phyloP scores from a whole-genome alignment of 257 asterid species.

The Nicotiana knightiana region DNA sequence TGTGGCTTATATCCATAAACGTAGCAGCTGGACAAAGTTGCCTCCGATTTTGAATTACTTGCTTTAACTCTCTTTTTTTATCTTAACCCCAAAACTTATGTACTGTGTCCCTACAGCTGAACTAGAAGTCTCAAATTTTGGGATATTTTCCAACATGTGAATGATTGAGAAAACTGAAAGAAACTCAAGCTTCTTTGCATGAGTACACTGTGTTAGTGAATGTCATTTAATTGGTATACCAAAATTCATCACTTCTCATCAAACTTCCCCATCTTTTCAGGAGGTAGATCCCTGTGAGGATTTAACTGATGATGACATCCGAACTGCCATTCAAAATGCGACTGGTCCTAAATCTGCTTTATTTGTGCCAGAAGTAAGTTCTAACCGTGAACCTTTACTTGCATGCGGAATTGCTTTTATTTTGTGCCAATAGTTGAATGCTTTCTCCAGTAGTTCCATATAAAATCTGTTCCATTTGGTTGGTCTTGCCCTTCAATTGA shows the following conservation, averaged over 20 bases:
- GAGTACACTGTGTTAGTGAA: not conserved
- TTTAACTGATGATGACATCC: conserved; percentile 92
- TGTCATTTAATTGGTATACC: not conserved
- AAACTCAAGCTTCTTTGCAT: not conserved
- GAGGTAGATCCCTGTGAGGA: conserved; percentile 94
- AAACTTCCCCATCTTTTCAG: conserved; percentile 35
- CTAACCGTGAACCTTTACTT: not conserved
- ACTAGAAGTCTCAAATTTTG: not conserved
- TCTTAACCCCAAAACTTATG: not conserved
- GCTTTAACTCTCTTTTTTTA: not conserved
- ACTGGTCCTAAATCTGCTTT: conserved; percentile 85
- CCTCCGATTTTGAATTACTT: not conserved
- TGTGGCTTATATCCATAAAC: not conserved
- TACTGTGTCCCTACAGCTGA: not conserved
- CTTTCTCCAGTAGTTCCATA: not conserved
- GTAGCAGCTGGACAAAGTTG: not conserved
- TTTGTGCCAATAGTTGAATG: not conserved
- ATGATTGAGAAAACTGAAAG: conserved; percentile 4
- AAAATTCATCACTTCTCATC: not conserved
- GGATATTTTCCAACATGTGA: not conserved
- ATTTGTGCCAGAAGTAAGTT: conserved; percentile 81
- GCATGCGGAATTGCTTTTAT: not conserved
- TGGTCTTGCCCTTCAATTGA: not conserved
- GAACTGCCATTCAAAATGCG: conserved; percentile 90
- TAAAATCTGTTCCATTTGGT: not conserved